A percentile compares a stretch with the other conserved stretches of the same genome.
These are phyloP conservation scores for Geoglossum glabrum DNA, from an alignment of 495 filamentous ascomycete genomes.

Conservation along the genomic window DNA sequence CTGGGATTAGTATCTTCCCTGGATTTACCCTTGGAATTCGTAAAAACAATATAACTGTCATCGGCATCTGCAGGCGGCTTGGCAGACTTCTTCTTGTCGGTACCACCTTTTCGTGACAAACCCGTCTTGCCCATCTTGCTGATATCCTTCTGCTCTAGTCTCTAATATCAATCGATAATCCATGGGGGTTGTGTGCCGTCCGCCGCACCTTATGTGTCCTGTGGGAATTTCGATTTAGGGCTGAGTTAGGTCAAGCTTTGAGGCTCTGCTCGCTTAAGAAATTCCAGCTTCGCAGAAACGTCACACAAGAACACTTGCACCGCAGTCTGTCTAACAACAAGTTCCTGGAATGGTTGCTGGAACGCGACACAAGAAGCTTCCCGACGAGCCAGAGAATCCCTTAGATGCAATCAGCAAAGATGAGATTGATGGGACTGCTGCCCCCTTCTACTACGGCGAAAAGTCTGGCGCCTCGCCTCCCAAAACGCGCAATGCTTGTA, in stretches of 20 bases:
- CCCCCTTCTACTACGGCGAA: not conserved
- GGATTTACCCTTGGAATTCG: slow-evolving; percentile 37
- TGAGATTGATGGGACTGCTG: not conserved
- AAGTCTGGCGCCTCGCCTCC: not conserved
- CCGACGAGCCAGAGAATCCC: not conserved
- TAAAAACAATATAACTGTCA: slow-evolving; percentile 26
- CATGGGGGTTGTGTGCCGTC: not conserved
- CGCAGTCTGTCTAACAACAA: too few relatives aligned
- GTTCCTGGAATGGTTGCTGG: not conserved
- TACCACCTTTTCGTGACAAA: not conserved
- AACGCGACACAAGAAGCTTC: not conserved
- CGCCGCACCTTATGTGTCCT: not conserved
- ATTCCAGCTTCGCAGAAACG: too few relatives aligned
- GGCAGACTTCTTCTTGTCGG: slow-evolving; percentile 1
- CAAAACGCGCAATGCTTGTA: not conserved
- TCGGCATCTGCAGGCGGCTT: not conserved
- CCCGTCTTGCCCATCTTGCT: slow-evolving; percentile 3
- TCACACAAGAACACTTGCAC: not conserved
- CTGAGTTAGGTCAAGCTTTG: not conserved
- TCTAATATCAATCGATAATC: not conserved
- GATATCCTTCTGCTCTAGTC: not conserved
- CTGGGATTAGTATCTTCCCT: slow-evolving; percentile 13
- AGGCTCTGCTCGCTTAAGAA: not conserved
- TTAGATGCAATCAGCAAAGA: not conserved
- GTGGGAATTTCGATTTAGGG: not conserved